Conservation (phyloP, 768 basidiomycete species). For the Lactarius tabidus region DNA sequence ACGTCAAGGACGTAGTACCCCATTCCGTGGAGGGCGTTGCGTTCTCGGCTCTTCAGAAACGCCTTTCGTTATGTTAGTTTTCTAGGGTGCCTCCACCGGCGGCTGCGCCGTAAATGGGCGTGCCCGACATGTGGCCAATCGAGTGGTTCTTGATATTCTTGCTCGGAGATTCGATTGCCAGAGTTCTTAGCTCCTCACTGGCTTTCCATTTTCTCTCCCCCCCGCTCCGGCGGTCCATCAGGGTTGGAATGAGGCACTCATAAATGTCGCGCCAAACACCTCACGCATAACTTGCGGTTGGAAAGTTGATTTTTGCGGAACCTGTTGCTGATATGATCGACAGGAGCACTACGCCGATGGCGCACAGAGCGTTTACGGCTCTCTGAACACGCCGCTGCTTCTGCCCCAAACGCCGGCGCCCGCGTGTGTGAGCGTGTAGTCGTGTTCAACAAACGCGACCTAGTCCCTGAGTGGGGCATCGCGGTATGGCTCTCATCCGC, state of each 20-base stretch:
- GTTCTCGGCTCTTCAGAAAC: neutral
- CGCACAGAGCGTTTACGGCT: slow-evolving; percentile 24
- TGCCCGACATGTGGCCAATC: slow-evolving; percentile 19
- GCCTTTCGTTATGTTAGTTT: slow-evolving; percentile 10
- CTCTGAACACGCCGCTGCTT: slow-evolving; percentile 18
- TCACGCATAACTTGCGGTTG: slow-evolving; percentile 13
- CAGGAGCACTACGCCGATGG: slow-evolving; percentile 21
- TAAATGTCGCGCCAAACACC: slow-evolving; percentile 9
- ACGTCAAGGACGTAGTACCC: slow-evolving; percentile 25
- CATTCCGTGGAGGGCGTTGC: slow-evolving; percentile 6
- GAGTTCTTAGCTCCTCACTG: neutral
- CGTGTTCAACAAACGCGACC: slow-evolving; percentile 89
- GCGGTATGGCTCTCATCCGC: slow-evolving; percentile 49
- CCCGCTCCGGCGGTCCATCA: neutral
- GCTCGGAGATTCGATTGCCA: slow-evolving; percentile 17
- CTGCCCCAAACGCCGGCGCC: slow-evolving; percentile 21
- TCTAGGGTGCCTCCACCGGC: slow-evolving; percentile 13
- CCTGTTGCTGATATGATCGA: slow-evolving; percentile 14
- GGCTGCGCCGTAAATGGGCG: neutral
- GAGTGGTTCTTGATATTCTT: slow-evolving; percentile 11
- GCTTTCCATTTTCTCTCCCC: slow-evolving; percentile 7
- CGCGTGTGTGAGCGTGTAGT: slow-evolving; percentile 76
- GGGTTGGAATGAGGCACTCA: slow-evolving; percentile 13
- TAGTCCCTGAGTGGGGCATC: slow-evolving; percentile 85
- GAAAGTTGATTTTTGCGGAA: neutral